Percentiles rank a stretch among this genome's conserved stretches.
These are phyloP conservation scores for Erigeron philadelphicus DNA, from an alignment of 140 eudicot genomes.

Conservation along the genomic window DNA sequence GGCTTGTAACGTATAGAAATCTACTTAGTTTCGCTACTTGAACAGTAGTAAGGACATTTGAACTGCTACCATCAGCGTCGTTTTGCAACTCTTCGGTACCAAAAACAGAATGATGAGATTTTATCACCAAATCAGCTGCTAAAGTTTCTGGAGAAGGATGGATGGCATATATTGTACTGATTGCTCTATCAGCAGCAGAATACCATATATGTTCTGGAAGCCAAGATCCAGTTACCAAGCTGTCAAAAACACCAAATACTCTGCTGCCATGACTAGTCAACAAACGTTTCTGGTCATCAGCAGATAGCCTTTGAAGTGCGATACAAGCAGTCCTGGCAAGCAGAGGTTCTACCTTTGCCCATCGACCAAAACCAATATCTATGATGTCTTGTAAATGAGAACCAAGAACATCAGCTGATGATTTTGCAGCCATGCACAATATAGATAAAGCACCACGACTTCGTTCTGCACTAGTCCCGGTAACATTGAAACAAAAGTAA, in stretches of 20 bases:
- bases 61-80: constrained; percentile 33
- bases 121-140: constrained; percentile 67
- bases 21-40: constrained; percentile 67
- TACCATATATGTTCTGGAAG: constrained; percentile 85
- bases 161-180: constrained; percentile 65
- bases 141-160: constrained; percentile 89
- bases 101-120: constrained; percentile 50
- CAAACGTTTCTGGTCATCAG: constrained; percentile 70
- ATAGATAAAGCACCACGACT: constrained; percentile 91
- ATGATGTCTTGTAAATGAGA: constrained; percentile 88
- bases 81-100: constrained; percentile 51
- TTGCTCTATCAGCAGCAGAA: constrained; percentile 91
- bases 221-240: constrained; percentile 68
- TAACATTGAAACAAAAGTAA: constrained; percentile 82
- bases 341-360: constrained; percentile 94
- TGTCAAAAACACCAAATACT: constrained; percentile 63
- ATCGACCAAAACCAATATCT: constrained; percentile 92
- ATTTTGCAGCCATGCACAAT: constrained; percentile 95
- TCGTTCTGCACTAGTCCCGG: constrained; percentile 81
- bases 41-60: constrained; percentile 44
- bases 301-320: constrained; percentile 79
- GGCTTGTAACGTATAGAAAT: constrained; percentile 65
- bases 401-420: constrained; percentile 63
- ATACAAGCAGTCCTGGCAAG: constrained; percentile 93
- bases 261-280: constrained; percentile 71